These are phyloP conservation scores for Ganoderma meredithae DNA, from an alignment of 1,284 basidiomycete species.

Conservation along the genomic window DNA sequence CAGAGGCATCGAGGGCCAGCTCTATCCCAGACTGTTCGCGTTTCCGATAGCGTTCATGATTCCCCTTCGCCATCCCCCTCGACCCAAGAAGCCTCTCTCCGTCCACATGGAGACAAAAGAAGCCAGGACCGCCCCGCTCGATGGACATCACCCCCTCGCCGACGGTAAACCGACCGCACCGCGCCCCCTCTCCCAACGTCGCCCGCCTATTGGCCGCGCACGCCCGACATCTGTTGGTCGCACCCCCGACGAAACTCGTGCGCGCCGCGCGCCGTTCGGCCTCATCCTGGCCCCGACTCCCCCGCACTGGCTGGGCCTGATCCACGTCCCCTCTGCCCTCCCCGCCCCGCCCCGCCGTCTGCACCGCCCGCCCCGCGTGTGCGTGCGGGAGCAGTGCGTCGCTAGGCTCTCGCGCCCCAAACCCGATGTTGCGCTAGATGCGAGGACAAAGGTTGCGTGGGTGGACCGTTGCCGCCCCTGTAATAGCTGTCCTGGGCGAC, in stretches of 20 bases:
- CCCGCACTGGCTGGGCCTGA: not conserved
- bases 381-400: conserved; percentile 5
- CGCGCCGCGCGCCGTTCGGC: not conserved
- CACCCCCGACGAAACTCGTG: not conserved
- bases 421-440: not conserved
- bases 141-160: not conserved
- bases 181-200: not conserved
- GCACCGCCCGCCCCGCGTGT: not conserved
- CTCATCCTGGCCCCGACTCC: not conserved
- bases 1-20: not conserved
- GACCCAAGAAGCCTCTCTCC: not conserved
- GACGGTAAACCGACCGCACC: not conserved
- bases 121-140: not conserved
- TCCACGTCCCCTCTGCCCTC: not conserved
- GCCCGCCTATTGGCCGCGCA: conserved; percentile 1
- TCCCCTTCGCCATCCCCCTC: not conserved
- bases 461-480: not conserved
- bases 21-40: not conserved
- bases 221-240: not conserved
- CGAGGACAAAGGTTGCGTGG: not conserved
- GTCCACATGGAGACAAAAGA: conserved; percentile 3
- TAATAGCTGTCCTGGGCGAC: not conserved
- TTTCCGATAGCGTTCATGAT: conserved; percentile 9
- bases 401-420: not conserved
- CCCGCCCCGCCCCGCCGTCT: not conserved